phyloP scores from a whole-genome alignment of 2,329 filamentous ascomycete species.

The Colletotrichum melonis region DNA sequence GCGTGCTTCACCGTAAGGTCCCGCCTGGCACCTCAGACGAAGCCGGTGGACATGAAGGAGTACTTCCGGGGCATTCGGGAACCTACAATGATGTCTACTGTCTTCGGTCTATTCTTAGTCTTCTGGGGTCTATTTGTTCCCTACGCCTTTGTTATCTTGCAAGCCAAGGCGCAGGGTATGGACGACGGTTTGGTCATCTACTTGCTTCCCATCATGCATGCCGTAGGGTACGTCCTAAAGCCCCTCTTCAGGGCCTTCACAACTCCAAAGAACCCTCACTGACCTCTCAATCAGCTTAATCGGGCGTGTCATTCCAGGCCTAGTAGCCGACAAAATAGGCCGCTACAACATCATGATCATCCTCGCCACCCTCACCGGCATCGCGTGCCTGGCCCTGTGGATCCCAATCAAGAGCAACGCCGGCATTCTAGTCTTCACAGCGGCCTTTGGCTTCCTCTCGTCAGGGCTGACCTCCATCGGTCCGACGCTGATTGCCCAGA shows the following conservation, averaged over 20 bases:
- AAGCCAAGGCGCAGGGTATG: constrained; percentile 58
- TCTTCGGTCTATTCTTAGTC: constrained; percentile 63
- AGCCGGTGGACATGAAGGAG: constrained; percentile 56
- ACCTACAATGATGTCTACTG: constrained; percentile 54
- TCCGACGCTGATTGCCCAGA: constrained; percentile 75
- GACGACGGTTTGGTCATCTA: constrained; percentile 54
- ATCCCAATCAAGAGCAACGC: constrained; percentile 61
- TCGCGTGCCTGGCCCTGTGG: constrained; percentile 60
- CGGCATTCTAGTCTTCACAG: constrained; percentile 71
- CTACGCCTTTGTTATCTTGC: constrained; percentile 64
- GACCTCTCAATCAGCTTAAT: constrained; percentile 50
- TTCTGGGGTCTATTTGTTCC: constrained; percentile 65
- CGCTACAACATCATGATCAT: constrained; percentile 62
- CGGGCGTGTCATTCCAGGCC: constrained; percentile 63
- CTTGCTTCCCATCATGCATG: constrained; percentile 67
- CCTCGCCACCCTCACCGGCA: constrained; percentile 60
- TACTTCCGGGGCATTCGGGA: constrained; percentile 61
- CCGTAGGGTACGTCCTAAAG: constrained; percentile 52
- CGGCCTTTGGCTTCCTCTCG: constrained; percentile 76
- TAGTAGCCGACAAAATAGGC: constrained; percentile 57
- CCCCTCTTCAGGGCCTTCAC: no score
- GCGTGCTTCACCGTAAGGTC: constrained; percentile 51
- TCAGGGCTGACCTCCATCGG: constrained; percentile 73
- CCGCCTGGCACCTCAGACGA: constrained; percentile 57
- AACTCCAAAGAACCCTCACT: background rate